Evolutionary conservation across 2,329 filamentous ascomycete genomes (phyloP).

Genomic region (Elsinoe necatrix): DNA sequence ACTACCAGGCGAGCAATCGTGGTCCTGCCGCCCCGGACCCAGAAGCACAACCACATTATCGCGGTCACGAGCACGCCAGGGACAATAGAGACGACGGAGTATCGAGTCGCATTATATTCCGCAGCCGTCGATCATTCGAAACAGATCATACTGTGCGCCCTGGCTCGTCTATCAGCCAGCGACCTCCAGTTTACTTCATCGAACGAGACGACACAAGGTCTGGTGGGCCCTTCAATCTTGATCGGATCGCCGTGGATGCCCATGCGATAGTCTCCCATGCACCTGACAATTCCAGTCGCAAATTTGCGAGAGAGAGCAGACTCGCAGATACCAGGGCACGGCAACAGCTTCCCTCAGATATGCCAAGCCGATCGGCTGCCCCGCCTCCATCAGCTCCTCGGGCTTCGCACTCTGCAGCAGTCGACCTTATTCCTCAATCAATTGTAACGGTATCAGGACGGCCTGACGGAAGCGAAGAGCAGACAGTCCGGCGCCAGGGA

Average conservation of each 20-base stretch:
- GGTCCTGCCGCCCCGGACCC: background rate
- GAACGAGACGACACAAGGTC: background rate
- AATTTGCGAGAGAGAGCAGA: background rate
- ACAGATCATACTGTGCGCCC: slow-evolving; percentile 14
- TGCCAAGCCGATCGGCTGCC: slow-evolving; percentile 4
- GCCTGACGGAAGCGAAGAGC: no score
- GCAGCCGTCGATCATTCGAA: slow-evolving; percentile 12
- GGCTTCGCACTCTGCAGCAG: background rate
- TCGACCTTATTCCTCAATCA: background rate
- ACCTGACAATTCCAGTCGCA: background rate
- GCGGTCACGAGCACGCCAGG: background rate
- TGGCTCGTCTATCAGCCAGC: slow-evolving; percentile 16
- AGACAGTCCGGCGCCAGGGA: background rate
- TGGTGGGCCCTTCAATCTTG: background rate
- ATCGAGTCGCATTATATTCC: background rate
- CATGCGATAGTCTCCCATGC: background rate
- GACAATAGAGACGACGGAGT: background rate
- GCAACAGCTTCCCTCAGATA: background rate
- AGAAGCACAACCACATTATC: background rate
- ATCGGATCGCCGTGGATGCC: background rate
- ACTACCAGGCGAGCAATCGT: background rate
- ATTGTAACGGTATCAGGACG: background rate
- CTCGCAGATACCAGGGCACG: background rate
- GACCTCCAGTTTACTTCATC: slow-evolving; percentile 3
- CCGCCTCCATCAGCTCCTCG: background rate